Conservation (phyloP, 768 basidiomycete species). For the Boletus sensibilis region DNA sequence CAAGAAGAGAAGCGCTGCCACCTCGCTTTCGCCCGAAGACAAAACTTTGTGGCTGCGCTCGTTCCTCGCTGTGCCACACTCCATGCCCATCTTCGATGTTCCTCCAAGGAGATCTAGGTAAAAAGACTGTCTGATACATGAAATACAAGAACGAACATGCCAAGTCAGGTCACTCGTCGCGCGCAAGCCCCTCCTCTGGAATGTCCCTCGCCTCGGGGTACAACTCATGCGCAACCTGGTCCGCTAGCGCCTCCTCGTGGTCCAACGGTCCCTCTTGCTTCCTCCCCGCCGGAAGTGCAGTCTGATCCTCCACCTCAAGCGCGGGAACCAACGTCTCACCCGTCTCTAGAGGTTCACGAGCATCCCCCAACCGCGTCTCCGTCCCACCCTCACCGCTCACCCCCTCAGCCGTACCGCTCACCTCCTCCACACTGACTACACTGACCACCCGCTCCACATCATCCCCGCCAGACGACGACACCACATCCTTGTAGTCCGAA, state of each 20-base stretch:
- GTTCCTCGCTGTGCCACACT: too few relatives aligned
- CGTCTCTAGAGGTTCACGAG: background rate
- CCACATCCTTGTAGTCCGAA: conserved; percentile 8
- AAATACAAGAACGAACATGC: background rate
- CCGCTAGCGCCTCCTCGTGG: conserved; percentile 50
- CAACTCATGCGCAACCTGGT: conserved; percentile 53
- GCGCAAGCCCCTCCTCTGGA: background rate
- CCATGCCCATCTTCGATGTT: background rate
- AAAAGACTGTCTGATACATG: background rate
- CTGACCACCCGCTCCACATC: conserved; percentile 38
- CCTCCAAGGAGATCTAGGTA: background rate
- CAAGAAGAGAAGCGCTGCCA: too few relatives aligned
- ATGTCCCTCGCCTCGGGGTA: conserved; percentile 40
- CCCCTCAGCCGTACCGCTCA: background rate
- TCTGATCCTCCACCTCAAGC: background rate
- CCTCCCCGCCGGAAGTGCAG: background rate
- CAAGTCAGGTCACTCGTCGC: conserved; percentile 1
- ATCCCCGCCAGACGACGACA: background rate
- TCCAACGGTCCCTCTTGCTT: conserved; percentile 43
- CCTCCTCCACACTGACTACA: conserved; percentile 19
- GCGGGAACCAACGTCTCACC: background rate
- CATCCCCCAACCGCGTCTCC: background rate
- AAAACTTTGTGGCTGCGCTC: too few relatives aligned
- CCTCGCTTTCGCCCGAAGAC: too few relatives aligned
- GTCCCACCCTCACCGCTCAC: background rate